These are phyloP conservation scores for Auricularia sp. DNA, from an alignment of 768 basidiomycete species.

Conservation along the genomic window DNA sequence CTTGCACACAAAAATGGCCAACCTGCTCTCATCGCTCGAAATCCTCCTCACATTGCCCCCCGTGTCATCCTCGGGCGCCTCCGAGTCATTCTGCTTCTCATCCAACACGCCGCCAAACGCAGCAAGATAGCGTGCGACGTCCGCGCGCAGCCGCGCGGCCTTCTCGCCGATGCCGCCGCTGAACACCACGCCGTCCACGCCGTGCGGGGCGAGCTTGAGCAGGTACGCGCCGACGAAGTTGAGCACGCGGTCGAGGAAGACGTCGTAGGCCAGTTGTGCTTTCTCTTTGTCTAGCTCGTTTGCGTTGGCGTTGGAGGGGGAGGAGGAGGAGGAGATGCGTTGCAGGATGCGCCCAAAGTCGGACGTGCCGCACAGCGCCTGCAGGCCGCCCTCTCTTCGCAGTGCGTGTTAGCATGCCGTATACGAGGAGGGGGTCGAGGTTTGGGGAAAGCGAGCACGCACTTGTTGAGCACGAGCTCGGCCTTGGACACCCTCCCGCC, in stretches of 20 bases:
- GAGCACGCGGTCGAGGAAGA: conserved; percentile 69
- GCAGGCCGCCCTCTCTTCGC: conserved; percentile 59
- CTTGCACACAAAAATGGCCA: conserved; percentile 46
- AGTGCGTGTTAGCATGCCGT: not conserved
- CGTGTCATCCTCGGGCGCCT: conserved; percentile 26
- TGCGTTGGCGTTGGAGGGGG: too few species aligned
- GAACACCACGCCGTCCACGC: conserved; percentile 75
- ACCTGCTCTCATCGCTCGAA: conserved; percentile 22
- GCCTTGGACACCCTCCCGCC: conserved; percentile 28
- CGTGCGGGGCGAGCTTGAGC: conserved; percentile 43
- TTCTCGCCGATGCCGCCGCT: conserved; percentile 84
- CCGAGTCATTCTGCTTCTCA: conserved; percentile 32
- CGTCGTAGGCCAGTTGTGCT: conserved; percentile 57
- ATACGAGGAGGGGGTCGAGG: not conserved
- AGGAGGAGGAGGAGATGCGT: conserved; percentile 16
- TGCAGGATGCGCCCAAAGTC: conserved; percentile 62
- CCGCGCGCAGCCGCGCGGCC: conserved; percentile 48
- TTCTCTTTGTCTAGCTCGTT: conserved; percentile 15
- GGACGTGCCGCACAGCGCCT: conserved; percentile 67
- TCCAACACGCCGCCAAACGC: conserved; percentile 56
- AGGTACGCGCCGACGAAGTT: conserved; percentile 67
- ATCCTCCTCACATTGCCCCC: conserved; percentile 36
- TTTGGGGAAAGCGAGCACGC: conserved; percentile 8
- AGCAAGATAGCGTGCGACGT: conserved; percentile 40
- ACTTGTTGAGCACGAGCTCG: conserved; percentile 33